Evolutionary conservation across 1,139 yeast species (phyloP), one percentile per base, ranked within the genome.

Genomic region (Taphrina confusa): DNA sequence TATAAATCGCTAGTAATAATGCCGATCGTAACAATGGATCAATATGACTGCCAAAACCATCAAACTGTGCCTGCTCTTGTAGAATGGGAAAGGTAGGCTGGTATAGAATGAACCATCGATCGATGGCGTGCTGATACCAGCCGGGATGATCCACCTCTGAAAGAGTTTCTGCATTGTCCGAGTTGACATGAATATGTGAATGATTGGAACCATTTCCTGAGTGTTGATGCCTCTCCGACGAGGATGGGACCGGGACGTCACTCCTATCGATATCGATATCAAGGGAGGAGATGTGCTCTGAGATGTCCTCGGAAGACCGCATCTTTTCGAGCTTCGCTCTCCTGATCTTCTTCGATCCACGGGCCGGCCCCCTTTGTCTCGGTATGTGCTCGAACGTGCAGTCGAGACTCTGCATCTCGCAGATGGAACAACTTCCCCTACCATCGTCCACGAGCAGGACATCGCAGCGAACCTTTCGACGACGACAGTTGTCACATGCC

Each of bases 401-500:
- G 5, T 31, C 42, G 25, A 31, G 39, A 2, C 33, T 25, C 30
- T 47, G 52, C 18, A 20, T n/a, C 30, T 22, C 52, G 42, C 52
- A 47, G 4, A 28, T 47, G n/a, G 39, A 11, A 20, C 52, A 47
- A 18, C 36, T 31, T 1, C 28, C 25, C 9, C 42, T 16, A 18
- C 54, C 52, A 1, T 40, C 25, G 54, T 14, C 54, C 37, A 30
- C 20, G 33, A 28, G 30, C 45, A 12, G 28, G 25, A 37, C 25
- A 20, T 57, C 61, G 28, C 61, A 57, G 14, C 61, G 57, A 28
- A 57, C 52, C 57, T 57, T 57, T 12, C 46, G 33, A 9, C 44
- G 42, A 2, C 61, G 57, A 20, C 61, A 57, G 22, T 31, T 27
- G 31, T 57, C 61, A 25, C 61, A 57, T 23, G 61, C 61, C 18